phyloP scores from a whole-genome alignment of 345 rosid genomes.

The Eucalyptus pumila region DNA sequence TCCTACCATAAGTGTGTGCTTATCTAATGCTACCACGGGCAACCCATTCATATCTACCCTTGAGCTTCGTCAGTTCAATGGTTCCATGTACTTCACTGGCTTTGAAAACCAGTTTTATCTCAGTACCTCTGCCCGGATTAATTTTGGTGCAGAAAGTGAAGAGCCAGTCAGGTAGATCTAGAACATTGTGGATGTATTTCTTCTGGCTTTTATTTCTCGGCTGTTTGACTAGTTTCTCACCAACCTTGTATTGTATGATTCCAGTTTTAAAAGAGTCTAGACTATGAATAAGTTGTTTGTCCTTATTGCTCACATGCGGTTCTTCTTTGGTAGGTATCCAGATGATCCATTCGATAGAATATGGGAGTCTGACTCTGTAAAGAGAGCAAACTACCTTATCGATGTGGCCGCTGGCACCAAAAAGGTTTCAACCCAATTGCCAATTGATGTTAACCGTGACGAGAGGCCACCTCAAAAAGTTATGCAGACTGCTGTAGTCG shows the following conservation, averaged over 20 bases:
- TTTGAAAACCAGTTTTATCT: conserved; percentile 64
- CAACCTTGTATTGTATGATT: neutral
- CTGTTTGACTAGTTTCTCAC: neutral
- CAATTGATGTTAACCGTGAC: conserved; percentile 24
- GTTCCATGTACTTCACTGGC: conserved; percentile 55
- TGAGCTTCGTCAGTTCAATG: conserved; percentile 92
- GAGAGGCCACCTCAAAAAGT: conserved; percentile 80
- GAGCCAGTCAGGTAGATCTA: conserved; percentile 63
- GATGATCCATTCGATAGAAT: conserved; percentile 95
- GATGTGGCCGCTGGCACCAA: conserved; percentile 87
- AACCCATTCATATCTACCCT: conserved; percentile 95
- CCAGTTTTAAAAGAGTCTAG: neutral
- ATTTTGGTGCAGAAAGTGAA: conserved; percentile 86
- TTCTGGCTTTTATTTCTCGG: neutral
- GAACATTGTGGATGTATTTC: neutral
- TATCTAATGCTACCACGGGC: conserved; percentile 93
- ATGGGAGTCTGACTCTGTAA: conserved; percentile 81
- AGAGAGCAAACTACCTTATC: conserved; percentile 71
- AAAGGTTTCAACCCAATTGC: conserved; percentile 50
- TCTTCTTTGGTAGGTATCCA: conserved; percentile 57
- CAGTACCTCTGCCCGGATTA: conserved; percentile 74
- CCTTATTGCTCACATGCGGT: neutral
- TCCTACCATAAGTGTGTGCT: conserved; percentile 64
- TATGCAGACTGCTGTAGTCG: conserved; percentile 99
- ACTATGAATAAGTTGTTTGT: neutral